Base-by-base conservation (phyloP, 352 stramenopile species). In the Globisporangium radiosum region DNA sequence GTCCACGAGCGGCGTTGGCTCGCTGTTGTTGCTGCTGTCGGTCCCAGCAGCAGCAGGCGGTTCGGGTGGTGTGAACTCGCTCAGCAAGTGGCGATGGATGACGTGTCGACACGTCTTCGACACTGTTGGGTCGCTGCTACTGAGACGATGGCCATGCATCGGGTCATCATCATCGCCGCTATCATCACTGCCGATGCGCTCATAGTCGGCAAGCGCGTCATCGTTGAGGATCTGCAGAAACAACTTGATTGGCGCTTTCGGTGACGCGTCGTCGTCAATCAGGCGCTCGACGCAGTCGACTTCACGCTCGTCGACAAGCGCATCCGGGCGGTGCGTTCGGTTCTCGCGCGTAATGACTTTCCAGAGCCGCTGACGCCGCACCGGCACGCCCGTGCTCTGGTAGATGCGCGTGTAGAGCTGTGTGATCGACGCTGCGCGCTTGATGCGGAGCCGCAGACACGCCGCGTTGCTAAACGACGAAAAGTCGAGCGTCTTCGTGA, bases 331-430 rank as follows among this genome's bases (percentile, higher is more conserved):
- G 52, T 82, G 72, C 2, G 84, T 95, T 7, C 84, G 75, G 60
- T 95, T 95, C 63, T 94, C 82, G 19, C 86, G 78, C 8, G 78
- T 90, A 54, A 93, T 92, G 36, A 94, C 75, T 67, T 86, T 93
- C 86, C 86, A 95, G 10, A 95, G 58, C 15, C 86, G 77, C 43
- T 92, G 82, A 7, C 72, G 75, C 6, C 64, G 49, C 44, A 92
- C 75, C 0, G 82, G 81, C 0, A 95, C 72, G 11, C 86, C 86
- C 0, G 74, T 92, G 38, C 74, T 68, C 54, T 76, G 67, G 49
- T 78, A 87, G 7, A 95, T 68, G 10, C 72, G 77, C 43, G 61
- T 62, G 38, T 92, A 88, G 1, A 95, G 71, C n/a, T 91, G 66
- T 2, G 69, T 68, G 11, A 95, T 85, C 6, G 69, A 75, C 3